phyloP scores from a whole-genome alignment of 73 alveolate genomes.

The Paraurostyla sp. region DNA sequence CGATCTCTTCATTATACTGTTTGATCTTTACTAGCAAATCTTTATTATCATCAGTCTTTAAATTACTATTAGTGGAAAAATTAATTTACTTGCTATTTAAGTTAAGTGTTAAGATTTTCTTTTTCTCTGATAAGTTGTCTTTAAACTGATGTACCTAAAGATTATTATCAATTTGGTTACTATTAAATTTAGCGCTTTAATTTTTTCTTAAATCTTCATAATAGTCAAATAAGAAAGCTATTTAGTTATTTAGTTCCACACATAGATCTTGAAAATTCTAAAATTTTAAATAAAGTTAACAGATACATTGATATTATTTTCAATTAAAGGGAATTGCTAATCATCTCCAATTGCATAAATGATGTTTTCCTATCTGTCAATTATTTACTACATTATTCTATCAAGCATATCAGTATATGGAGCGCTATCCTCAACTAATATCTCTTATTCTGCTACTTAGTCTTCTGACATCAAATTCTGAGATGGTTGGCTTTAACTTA shows the following conservation, averaged over 20 bases:
- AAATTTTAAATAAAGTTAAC: not conserved
- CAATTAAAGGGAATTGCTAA: not conserved
- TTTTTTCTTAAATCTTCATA: conserved; percentile 24
- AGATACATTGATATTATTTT: not conserved
- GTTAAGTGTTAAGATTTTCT: not conserved
- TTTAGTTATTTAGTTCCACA: not conserved
- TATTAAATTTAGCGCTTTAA: not conserved
- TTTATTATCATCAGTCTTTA: conserved; percentile 38
- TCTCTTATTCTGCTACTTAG: not conserved
- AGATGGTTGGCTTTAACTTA: not conserved
- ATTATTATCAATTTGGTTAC: no score
- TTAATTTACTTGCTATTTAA: conserved; percentile 6
- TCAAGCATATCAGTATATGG: not conserved
- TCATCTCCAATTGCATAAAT: conserved; percentile 41
- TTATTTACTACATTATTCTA: not conserved
- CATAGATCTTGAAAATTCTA: conserved; percentile 24
- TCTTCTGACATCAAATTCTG: not conserved
- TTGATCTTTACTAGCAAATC: not conserved
- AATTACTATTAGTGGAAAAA: not conserved
- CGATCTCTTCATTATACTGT: conserved; percentile 36
- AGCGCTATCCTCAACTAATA: not conserved
- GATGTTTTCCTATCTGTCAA: conserved; percentile 13
- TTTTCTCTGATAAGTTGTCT: conserved; percentile 30
- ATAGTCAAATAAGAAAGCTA: conserved; percentile 19
- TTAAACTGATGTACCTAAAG: no score